Evolutionary conservation across 2,329 filamentous ascomycete genomes (phyloP), one percentile per base, ranked within the genome.

Genomic region (Epichloe elymi): DNA sequence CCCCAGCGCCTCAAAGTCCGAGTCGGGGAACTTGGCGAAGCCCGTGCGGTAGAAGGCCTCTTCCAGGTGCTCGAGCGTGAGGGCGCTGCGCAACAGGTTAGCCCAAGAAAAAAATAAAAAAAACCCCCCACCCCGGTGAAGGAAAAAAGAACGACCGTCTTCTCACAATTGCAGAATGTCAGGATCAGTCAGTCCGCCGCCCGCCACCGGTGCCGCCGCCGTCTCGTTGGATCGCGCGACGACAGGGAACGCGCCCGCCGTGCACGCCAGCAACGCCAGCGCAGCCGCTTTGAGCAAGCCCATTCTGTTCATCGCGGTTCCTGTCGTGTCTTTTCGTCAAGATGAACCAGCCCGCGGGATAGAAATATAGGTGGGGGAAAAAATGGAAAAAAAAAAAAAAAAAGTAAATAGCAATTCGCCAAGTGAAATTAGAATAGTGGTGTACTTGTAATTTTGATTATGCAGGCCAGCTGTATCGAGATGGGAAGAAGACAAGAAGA

Each of bases 61-160:
- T 69, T 88, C 85, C 60, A 88, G 82, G 68, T 85, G 82, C 68
- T 89, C 85, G 44, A 87, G 74, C 5, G 84, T 87, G 51, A 87
- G 71, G 55, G 84, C 84, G 62, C 63, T 66, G 26, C 10, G 6
- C 6, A 26, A 7, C 23, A 7, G 26, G 26, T 30, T 30, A 30
- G 26, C 23, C 23, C 0, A 7, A 8, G 23, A 8, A 7, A 23
- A 19, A 19, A 19, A 19, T 2, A 19, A 19, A 19, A 19, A 19
- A 19, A 19, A 19, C 2, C 19, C 19, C 19, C 2, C 19, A 19
- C 2, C 19, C 19, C 19, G 19, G 19, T n/a, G n/a, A n/a, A n/a
- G n/a, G n/a, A n/a, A n/a, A n/a, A n/a, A n/a, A n/a, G n/a, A n/a
- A n/a, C n/a, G n/a, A n/a, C n/a, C n/a, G n/a, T 19, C 19, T 66